Base-by-base conservation (phyloP, 306 rosid genomes). In the Leucaena leucocephala region DNA sequence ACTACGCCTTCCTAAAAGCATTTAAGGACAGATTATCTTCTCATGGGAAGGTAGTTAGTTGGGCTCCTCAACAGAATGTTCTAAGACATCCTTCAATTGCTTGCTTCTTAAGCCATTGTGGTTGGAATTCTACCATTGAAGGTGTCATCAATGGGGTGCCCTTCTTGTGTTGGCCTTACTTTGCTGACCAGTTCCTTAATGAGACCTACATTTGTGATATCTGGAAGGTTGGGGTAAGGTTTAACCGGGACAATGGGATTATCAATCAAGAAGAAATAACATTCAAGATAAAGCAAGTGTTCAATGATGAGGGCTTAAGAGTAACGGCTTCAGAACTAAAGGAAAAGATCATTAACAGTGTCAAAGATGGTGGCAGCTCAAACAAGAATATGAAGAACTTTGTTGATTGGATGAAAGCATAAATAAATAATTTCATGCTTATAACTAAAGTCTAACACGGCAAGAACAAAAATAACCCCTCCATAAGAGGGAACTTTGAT, bases 101-200 rank as follows among this genome's bases (percentile, higher is more conserved):
- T 72, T 72, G 82, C 46, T 82, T 82, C 71, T 39, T 82, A 11
- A 82, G 85, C 57, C 82, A 82, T 7, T 82, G 82, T 66, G 85
- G 79, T 72, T 82, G 82, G 82, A 77, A 82, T 63, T 82, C 82
- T 43, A 77, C 82, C 35, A 62, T 82, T 34, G 82, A 82, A 82
- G 75, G 79, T 19, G 35, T 80, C 67, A 72, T 35, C 13, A 77
- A n/a, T 71, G 79, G 82, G 3, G 55, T 71, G 5, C 78, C 85
- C 2, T 77, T 82, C 59, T 43, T 82, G 10, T 82, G 82, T 14
- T 82, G 85, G 82, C 85, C 82, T 64, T 82, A 72, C 63, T 71
- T 82, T 65, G 79, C 78, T 50, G 85, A 82, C 43, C 85, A 82
- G 44, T 77, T 82, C 12, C 6, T 71, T 17, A 43, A 77, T 13